Evolutionary conservation across 306 rosid species (phyloP).

Genomic region (Lathyrus tuberosus): DNA sequence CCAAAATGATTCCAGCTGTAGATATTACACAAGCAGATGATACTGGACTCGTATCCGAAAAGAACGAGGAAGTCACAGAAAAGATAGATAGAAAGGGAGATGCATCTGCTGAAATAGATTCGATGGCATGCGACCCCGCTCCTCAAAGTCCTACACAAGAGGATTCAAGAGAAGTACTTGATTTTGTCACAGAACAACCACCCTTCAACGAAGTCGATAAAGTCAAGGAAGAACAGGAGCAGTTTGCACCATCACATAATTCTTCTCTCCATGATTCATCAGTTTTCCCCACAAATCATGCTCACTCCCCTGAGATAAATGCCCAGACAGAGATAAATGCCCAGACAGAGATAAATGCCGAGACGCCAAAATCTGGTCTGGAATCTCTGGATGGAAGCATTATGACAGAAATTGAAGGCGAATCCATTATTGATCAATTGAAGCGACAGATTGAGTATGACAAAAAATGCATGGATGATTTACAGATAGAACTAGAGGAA

Average conservation of each 20-base stretch:
- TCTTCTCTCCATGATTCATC: slow-evolving; percentile 44
- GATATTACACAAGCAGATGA: slow-evolving; percentile 46
- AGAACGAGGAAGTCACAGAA: slow-evolving; percentile 35
- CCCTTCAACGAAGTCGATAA: slow-evolving; percentile 37
- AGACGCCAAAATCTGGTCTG: slow-evolving; percentile 54
- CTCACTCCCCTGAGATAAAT: slow-evolving; percentile 40
- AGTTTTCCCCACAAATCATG: slow-evolving; percentile 29
- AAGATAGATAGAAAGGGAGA: slow-evolving; percentile 34
- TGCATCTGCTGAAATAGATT: slow-evolving; percentile 39
- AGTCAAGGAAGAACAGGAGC: slow-evolving; percentile 48
- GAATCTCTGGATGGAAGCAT: slow-evolving; percentile 61
- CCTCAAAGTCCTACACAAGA: slow-evolving; percentile 38
- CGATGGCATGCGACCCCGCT: slow-evolving; percentile 36
- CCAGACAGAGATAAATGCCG: slow-evolving; percentile 43
- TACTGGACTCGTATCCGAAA: slow-evolving; percentile 39
- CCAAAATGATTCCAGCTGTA: slow-evolving; percentile 43
- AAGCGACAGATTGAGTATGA: slow-evolving; percentile 60
- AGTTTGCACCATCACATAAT: neutral
- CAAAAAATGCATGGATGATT: slow-evolving; percentile 56
- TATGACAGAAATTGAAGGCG: slow-evolving; percentile 74
- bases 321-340: too few species aligned
- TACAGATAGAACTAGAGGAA: slow-evolving; percentile 77
- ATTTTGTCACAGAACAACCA: slow-evolving; percentile 39
- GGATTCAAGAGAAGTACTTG: slow-evolving; percentile 39
- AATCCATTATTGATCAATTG: slow-evolving; percentile 51